A percentile compares a stretch with the other conserved stretches of the same genome.
phyloP scores from a whole-genome alignment of 495 filamentous ascomycete species.

The Podospora bellae-mahoneyi region DNA sequence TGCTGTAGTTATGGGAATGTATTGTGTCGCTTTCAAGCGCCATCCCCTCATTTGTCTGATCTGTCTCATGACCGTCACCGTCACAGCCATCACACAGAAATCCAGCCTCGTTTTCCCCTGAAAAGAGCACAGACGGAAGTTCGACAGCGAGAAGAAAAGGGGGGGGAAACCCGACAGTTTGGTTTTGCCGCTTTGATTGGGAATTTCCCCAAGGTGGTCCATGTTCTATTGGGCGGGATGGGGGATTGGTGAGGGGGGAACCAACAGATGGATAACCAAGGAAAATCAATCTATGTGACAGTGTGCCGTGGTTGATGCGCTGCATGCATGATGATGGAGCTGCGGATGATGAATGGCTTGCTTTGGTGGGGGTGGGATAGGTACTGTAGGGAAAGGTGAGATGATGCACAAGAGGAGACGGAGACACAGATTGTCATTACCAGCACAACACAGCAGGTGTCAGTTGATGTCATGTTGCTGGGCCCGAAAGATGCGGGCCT shows the following conservation, averaged over 20 bases:
- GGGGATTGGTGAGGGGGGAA: not conserved
- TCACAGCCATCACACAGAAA: not conserved
- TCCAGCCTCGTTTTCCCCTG: not conserved
- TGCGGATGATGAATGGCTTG: too few species aligned
- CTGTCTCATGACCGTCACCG: not conserved
- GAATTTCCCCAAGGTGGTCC: not conserved
- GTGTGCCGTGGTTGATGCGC: not conserved
- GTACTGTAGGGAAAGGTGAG: too few species aligned
- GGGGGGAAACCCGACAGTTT: constrained; percentile 13
- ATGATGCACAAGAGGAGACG: not conserved
- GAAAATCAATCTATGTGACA: constrained; percentile 1
- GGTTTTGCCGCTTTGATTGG: constrained; percentile 14
- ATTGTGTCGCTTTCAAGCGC: not conserved
- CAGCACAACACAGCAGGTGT: not conserved
- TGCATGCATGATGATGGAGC: not conserved
- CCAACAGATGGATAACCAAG: not conserved
- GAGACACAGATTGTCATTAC: too few species aligned
- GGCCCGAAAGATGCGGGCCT: not conserved
- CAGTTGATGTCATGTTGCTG: not conserved
- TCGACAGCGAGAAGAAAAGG: not conserved
- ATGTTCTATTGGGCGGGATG: not conserved
- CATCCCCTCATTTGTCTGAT: not conserved
- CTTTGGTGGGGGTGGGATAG: not conserved
- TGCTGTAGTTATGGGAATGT: not conserved
- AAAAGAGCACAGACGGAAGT: not conserved